Base-by-base conservation (phyloP, 2,329 filamentous ascomycete species). In the Xylariaceae sp. region DNA sequence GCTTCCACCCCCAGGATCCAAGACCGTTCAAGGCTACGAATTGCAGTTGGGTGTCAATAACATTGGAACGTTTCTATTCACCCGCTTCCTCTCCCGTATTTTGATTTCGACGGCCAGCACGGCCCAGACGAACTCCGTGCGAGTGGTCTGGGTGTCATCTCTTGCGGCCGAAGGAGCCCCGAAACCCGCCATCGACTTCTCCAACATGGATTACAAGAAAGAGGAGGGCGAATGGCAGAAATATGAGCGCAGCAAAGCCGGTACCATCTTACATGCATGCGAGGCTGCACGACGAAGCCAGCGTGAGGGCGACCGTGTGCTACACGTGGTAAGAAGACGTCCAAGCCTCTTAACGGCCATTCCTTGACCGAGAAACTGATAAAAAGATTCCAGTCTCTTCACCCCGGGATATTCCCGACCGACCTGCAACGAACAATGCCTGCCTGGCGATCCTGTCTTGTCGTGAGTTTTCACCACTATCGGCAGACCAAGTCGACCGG, bases 21-120 rank as follows among this genome's bases (percentile, higher is more conserved):
- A 63, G 52, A 71, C 70, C 3, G 58, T 64, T 0, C 68, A 70
- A 49, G 67, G 67, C 15, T 64, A 67, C 50, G 68, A 71, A 42
- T 55, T 65, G 8, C 64, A 70, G 37, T 53, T 70, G 1, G 67
- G 63, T 15, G 54, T 64, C 30, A 71, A 72, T 39, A 43, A 24
- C 6, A 44, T 72, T 18, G 69, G 60, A 0, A 58, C 63, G 4
- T 69, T 67, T 26, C 55, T 67, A 1, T 64, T 72, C 45, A 68
- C 64, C 0, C 51, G 60, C 27, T 57, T 68, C 6, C 55, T 70
- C 8, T 63, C 50, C 1, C 64, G 65, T 0, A 44, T 58, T 1
- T 58, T 70, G 0, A 46, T 44, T 1, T 49, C 51, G n/a, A 67
- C 67, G 13, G 53, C 55, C 21, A 27, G 23, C 1, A 18, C 45